Base-by-base conservation (phyloP, 768 basidiomycete genomes). In the Pleurotus platypus region DNA sequence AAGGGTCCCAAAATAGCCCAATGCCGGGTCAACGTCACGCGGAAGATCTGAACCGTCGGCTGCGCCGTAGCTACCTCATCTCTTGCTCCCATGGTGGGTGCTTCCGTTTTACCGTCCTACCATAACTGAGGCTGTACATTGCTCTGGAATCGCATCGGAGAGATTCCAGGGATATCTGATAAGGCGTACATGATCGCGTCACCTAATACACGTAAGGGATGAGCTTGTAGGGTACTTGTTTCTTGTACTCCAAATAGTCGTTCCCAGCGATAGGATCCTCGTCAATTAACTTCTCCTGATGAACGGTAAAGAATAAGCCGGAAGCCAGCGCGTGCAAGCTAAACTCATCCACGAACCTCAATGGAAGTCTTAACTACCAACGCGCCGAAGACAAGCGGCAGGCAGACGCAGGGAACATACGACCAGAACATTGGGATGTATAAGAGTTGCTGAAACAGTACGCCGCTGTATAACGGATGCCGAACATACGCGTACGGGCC, bases 401-500 rank as follows among this genome's bases (percentile, higher is more conserved):
- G 51, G 27, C 64, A 64, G 1, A 63, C 63, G 48, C 74, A 64
- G 18, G 72, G 72, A 7, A 64, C 63, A 58, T 72, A 74, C 26
- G 71, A 72, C 72, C 72, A 72, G 35, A 62, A 65, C 62, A 69
- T 69, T 0, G 63, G 53, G 15, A 69, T 63, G 51, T 63, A 62
- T 46, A 63, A 18, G 20, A 47, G 38, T 54, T 68, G 61, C 51
- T 72, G 65, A 2, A 63, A 55, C 16, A 72, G 60, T 57, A 66
- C 60, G n/a, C 58, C 3, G 39, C 59, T 62, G 56, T 75, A 75
- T 11, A 57, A 54, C 2, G 74, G 74, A 50, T 75, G 75, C 38
- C 75, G 74, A 35, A 75, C 67, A 26, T 72, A 47, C 6, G 67
- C 57, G 55, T 75, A 75, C 4, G 72, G 73, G 1, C 74, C 74